Percentiles rank a stretch among this genome's conserved stretches.
phyloP scores from a whole-genome alignment of 345 rosid genomes.

The Cardamine occulta region DNA sequence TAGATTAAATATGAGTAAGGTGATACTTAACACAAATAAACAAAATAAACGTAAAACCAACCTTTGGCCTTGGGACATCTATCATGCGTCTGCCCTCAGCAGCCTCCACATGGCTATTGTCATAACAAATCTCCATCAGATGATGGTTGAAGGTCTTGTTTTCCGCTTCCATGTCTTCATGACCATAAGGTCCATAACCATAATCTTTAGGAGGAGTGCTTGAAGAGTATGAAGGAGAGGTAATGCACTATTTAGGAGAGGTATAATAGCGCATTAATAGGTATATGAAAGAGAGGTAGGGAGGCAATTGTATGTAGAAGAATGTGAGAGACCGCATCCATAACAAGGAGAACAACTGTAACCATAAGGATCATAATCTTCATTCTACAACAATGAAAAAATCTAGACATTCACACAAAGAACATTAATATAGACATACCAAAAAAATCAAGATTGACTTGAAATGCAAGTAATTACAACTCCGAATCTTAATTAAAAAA shows the following conservation, averaged over 20 bases:
- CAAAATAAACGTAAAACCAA: not conserved
- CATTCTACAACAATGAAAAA: not conserved
- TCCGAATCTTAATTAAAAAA: too few relatives aligned
- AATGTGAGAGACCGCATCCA: not conserved
- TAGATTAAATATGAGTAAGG: not conserved
- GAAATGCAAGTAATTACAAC: not conserved
- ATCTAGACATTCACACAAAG: not conserved
- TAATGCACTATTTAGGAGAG: not conserved
- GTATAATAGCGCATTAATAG: not conserved
- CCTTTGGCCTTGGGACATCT: not conserved
- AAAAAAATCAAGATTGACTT: not conserved
- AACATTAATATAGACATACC: not conserved
- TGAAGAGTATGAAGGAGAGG: not conserved
- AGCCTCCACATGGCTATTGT: not conserved
- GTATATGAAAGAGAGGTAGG: not conserved
- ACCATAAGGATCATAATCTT: not conserved
- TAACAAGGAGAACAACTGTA: not conserved
- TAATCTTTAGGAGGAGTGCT: not conserved
- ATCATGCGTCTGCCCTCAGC: not conserved
- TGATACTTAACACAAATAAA: not conserved
- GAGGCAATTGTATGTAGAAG: not conserved
- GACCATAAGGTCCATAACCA: not conserved
- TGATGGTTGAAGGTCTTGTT: not conserved
- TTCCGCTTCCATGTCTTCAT: not conserved
- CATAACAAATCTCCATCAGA: not conserved